Evolutionary conservation across 805 yeast species (phyloP), one percentile per base, ranked within the genome.

Genomic region (Schizosaccharomyces cryophilus): DNA sequence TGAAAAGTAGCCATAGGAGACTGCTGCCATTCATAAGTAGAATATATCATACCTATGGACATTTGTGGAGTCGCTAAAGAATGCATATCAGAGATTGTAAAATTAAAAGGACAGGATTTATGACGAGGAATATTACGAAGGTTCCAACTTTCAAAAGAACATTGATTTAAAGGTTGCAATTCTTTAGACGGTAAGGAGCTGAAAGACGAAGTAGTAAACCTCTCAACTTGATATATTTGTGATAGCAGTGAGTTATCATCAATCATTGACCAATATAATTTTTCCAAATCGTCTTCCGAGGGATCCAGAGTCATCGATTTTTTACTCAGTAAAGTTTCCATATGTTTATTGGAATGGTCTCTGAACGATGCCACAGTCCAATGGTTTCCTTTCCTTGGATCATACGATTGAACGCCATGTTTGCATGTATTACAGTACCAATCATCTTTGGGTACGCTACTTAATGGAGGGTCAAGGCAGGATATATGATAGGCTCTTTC

Each of bases 61-160:
- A 88, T 77, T 96, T 97, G 90, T 0, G 97, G 96, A 24, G 85
- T 78, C 0, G 96, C 87, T 87, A 89, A 88, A 0, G 96, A 96
- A 0, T 95, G 83, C 2, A 90, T 66, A 56, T 70, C 73, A 9
- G 66, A 59, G 56, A 66, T 65, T 60, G 73, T 66, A 60, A 69
- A 65, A 40, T 69, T 65, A 60, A 72, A 69, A 21, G 72, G 65
- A 1, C 75, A 72, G 58, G 65, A 63, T 55, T 67, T 67, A 47
- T 62, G 65, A 19, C 67, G 66, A 4, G 75, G 74, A 42, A 73
- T 61, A 31, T 66, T 66, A 59, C 72, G 72, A 48, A 72, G 65
- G 62, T 72, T 73, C 75, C 75, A 73, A 4, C 69, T 68, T 61
- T 73, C 69, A 40, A 66, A 64, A 17, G 72, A 63, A 60, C 70